A percentile compares a stretch with the other conserved stretches of the same genome.
Evolutionary conservation across 179 eudicot genomes (phyloP).

Genomic region (Heliamphora pulchella): DNA sequence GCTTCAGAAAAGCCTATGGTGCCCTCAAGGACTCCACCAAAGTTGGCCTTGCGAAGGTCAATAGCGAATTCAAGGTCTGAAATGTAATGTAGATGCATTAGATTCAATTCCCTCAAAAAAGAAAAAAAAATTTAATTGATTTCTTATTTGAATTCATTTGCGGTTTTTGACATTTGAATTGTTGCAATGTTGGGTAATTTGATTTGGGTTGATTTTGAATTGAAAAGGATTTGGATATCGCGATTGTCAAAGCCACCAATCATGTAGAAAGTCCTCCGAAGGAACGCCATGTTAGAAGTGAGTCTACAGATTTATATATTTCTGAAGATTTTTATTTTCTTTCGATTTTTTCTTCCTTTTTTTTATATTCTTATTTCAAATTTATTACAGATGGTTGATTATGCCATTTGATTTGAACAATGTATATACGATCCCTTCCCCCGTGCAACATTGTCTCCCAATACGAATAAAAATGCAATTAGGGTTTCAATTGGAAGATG

Average conservation of each 20-base stretch:
- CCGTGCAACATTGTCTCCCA: no score
- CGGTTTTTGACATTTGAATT: not conserved
- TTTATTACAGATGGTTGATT: not conserved
- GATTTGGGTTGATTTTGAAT: conserved; percentile 16
- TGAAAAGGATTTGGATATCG: conserved; percentile 83
- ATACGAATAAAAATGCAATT: no score
- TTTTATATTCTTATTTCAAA: not conserved
- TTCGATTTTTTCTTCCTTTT: not conserved
- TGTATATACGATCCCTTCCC: no score
- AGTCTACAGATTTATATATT: conserved; percentile 14
- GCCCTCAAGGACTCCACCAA: conserved; percentile 93
- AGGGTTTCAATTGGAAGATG: not conserved
- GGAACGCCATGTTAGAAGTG: conserved; percentile 86
- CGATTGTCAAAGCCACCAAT: conserved; percentile 88
- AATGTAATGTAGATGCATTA: not conserved
- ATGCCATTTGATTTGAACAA: not conserved
- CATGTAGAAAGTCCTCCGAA: conserved; percentile 84
- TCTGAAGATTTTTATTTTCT: no score
- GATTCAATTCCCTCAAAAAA: not conserved
- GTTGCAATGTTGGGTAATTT: not conserved
- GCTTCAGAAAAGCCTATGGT: conserved; percentile 89
- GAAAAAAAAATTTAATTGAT: not conserved
- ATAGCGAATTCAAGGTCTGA: conserved; percentile 82
- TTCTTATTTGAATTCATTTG: not conserved
- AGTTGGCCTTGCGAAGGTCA: conserved; percentile 91